Evolutionary conservation across 768 basidiomycete genomes (phyloP), one percentile per base, ranked within the genome.

Genomic region (Kockovaella imperatae): DNA sequence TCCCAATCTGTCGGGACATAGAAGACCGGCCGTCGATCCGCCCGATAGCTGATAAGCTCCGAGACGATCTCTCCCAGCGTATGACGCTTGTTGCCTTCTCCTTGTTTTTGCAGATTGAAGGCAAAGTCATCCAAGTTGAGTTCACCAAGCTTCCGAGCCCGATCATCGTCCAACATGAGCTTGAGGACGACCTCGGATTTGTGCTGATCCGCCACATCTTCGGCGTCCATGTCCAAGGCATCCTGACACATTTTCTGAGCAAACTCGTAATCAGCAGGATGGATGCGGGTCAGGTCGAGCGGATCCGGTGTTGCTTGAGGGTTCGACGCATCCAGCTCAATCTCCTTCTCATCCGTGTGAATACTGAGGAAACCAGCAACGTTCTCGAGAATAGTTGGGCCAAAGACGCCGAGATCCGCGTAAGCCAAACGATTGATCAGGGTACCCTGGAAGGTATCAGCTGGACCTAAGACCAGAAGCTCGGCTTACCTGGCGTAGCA

Each of bases 171-270:
- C 34, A 80, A 77, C 83, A 95, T 87, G 67, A 99, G 83, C 38
- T 82, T 73, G 13, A 79, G 78, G 36, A 99, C 88, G 6, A 87
- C 84, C 57, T 84, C 82, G 1, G 95, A 97, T 23, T 90, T 86
- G 67, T 93, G 86, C 60, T 86, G 82, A 25, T 87, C 87, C 47
- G 86, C 86, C 28, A 89, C 78, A 73, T 99, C 95, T 69, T 97
- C 95, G 62, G 93, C 90, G 57, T 99, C 95, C n/a, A 88, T 78
- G 64, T 96, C 95, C 13, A 97, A 78, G 4, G 93, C 89, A 71
- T 96, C 90, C 17, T 87, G 86, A 30, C 93, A 93, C 90, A 99
- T 95, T 75, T 97, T 96, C 29, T 88, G 83, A 3, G 95, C 93
- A 31, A 97, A 77, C 57, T 96, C 91, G 65, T 97, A 99, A 72